phyloP scores from a whole-genome alignment of 306 rosid species.

The Sicyos baderoa region DNA sequence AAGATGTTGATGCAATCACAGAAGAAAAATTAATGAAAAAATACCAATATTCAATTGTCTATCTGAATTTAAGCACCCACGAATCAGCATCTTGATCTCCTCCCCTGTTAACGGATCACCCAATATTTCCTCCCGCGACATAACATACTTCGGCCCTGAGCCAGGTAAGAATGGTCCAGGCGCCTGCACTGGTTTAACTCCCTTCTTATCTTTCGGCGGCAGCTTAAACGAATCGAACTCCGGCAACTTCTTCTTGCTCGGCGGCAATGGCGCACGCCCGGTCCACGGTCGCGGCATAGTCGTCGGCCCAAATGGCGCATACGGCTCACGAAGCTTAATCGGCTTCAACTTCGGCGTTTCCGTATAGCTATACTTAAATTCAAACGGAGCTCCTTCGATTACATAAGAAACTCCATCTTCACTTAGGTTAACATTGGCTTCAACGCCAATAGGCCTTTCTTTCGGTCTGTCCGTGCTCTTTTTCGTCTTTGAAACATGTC shows the following conservation, averaged over 20 bases:
- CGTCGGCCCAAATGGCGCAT: slow-evolving; percentile 59
- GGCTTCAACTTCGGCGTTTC: slow-evolving; percentile 81
- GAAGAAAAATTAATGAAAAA: not conserved
- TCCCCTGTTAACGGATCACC: slow-evolving; percentile 65
- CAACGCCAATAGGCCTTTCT: slow-evolving; percentile 26
- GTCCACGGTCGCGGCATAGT: slow-evolving; percentile 78
- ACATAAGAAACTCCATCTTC: slow-evolving; percentile 54
- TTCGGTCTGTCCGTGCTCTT: slow-evolving; percentile 17
- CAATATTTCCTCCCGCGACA: slow-evolving; percentile 61
- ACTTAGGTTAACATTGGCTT: slow-evolving; percentile 40
- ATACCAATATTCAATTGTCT: slow-evolving; percentile 69
- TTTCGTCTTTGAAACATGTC: slow-evolving; percentile 27
- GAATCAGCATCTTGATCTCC: slow-evolving; percentile 45
- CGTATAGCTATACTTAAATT: slow-evolving; percentile 90
- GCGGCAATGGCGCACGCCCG: slow-evolving; percentile 71
- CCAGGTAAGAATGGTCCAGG: slow-evolving; percentile 81
- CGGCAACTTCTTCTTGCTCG: slow-evolving; percentile 62
- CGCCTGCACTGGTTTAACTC: slow-evolving; percentile 72
- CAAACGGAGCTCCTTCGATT: slow-evolving; percentile 76
- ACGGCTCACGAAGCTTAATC: slow-evolving; percentile 56
- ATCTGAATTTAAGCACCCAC: slow-evolving; percentile 33
- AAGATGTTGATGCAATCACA: not conserved
- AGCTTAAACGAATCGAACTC: slow-evolving; percentile 76
- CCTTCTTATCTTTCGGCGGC: slow-evolving; percentile 76
- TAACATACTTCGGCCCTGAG: slow-evolving; percentile 51